Conservation (phyloP, 2,329 filamentous ascomycete genomes). For the Alternaria viburni region DNA sequence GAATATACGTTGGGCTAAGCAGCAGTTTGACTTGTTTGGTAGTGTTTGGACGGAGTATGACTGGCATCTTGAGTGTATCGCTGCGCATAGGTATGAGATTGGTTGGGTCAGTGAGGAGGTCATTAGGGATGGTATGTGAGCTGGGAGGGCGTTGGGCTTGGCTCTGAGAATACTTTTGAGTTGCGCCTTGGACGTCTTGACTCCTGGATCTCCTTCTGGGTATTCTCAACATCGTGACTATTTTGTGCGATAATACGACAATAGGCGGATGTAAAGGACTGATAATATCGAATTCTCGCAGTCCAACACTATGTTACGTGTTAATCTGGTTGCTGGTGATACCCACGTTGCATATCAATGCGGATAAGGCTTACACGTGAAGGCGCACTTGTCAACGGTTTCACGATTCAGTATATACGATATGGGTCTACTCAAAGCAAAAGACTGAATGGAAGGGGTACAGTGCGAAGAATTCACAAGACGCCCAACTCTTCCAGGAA, state of each 20-base stretch:
- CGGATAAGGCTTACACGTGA: no score
- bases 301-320: no score
- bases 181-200: fast-evolving
- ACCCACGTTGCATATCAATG: no score
- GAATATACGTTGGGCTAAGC: constrained; percentile 43
- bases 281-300: neutral
- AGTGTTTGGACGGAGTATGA: constrained; percentile 38
- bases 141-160: neutral
- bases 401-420: no score
- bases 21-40: constrained; percentile 31
- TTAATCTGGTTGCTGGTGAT: no score
- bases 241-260: no score
- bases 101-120: constrained; percentile 37
- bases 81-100: constrained; percentile 17
- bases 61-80: constrained; percentile 31
- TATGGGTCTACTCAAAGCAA: no score
- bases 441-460: no score
- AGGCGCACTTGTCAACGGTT: no score
- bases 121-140: constrained; percentile 6
- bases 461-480: neutral
- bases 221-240: neutral
- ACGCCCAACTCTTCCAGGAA: neutral
- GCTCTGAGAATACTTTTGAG: neutral
- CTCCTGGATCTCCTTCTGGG: neutral
- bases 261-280: no score